Evolutionary conservation across 2,329 filamentous ascomycete genomes (phyloP), one percentile per base, ranked within the genome.

Genomic region (Fusarium pseudocircinatum): DNA sequence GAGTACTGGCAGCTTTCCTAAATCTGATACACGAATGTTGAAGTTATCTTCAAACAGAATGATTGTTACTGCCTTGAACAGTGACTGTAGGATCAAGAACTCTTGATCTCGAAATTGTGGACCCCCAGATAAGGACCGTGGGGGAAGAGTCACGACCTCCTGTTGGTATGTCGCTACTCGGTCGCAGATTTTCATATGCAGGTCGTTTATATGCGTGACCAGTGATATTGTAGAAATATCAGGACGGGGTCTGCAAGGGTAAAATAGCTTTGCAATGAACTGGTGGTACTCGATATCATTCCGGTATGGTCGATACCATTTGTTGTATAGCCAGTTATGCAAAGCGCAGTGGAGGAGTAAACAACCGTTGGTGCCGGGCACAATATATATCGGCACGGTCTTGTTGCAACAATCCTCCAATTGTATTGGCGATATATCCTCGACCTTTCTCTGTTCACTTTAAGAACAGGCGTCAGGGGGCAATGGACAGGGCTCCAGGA

Each of bases 261-360:
- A 4, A 20, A 72, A 24, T 6, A 67, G 39, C 16, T 67, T 68
- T 26, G 69, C 44, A 24, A 73, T 58, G 32, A 71, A 71, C 34
- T 69, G 63, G 6, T 53, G 18, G 22, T 60, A 65, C 52, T 74
- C 68, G 6, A 74, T 70, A 12, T 72, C 65, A n/a, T 34, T 60
- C 12, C 58, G 39, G 28, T 72, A 75, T 13, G 63, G 65, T 12
- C 14, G 22, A 26, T 68, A 68, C 65, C 73, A 74, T 9, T 53
- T 58, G 0, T 24, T 14, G 16, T 72, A 68, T 3, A 75, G 43
- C 36, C 49, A 63, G 30, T 65, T 68, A 18, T 67, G 54, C 10
- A 75, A 46, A 12, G 42, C 37, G 28, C 14, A 43, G 24, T 16
- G 30, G 16, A 34, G 47, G 10, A 46, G 24, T 20, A 14, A 22